Base-by-base conservation (phyloP, 2,329 filamentous ascomycete genomes). In the Dactylonectria estremocensis region DNA sequence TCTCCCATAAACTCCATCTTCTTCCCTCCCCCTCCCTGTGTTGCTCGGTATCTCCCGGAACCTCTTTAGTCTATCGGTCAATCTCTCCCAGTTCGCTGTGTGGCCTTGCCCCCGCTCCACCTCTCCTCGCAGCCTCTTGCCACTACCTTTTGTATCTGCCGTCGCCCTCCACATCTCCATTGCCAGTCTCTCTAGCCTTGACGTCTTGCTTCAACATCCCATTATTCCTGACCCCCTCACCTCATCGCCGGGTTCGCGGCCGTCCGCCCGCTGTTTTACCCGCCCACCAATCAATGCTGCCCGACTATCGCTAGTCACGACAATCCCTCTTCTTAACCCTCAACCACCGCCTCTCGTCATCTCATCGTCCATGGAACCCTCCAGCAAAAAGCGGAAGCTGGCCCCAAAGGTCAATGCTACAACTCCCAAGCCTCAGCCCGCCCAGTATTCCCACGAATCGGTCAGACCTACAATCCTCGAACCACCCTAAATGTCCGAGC, bases 351-450 rank as follows among this genome's bases (percentile, higher is more conserved):
- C 40, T 53, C 58, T 56, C 59, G 48, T 48, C 68, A 72, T 76
- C 77, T 56, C 59, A 48, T 48, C 68, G 73, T 76, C 77, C 73
- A 84, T 84, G 82, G 82, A 84, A 77, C 82, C 81, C 69, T 81
- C 80, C 52, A 81, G 72, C 66, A 84, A 84, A 69, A 81, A 81
- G 76, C 80, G 82, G 74, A 83, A 83, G 78, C 77, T 84, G 78
- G 82, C 82, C 74, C 82, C 82, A 40, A 84, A 83, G 72, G 80
- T 82, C 76, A 74, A 78, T 72, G 77, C 78, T 58, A 62, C 75
- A 45, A 74, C 74, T 66, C 73, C 77, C 52, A 78, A 77, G 46
- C 67, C 76, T 68, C 79, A 78, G 67, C 69, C 79, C 64, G 69
- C 75, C 50, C 79, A 77, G 63, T 78, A 79, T 69, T 71, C 73